Base-by-base conservation (phyloP, 129 eudicot species). In the Glebionis coronaria region DNA sequence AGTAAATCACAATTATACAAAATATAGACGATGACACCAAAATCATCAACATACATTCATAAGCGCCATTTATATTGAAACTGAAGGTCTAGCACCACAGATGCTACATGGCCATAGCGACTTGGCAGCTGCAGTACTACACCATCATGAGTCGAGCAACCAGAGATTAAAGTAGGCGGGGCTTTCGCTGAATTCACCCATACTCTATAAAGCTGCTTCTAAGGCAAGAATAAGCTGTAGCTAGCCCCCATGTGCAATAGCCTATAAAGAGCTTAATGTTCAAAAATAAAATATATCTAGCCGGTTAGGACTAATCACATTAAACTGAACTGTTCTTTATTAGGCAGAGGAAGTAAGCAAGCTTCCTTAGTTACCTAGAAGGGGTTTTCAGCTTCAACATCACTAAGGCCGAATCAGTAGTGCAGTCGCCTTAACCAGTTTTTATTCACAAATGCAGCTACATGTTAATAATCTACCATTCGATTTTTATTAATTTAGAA, bases 401-500 rank as follows among this genome's bases (percentile, higher is more conserved):
- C 7, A 18, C 20, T 52, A 6, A 52, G 23, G 56, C 8, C 23
- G 3, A 52, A 52, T 52, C 25, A 20, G 5, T 52, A 52, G 56
- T 19, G 12, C 18, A 16, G 25, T 16, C n/a, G n/a, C n/a, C n/a
- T 7, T 7, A 5, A 31, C 25, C 2, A 23, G 25, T 31, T 31
- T 31, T 31, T 31, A 1, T 6, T 31, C 9, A 6, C 40, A 35
- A 56, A 56, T 23, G 29, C 54, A 64, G 82, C 45, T 54, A 77
- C 19, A 14, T 40, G 14, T 25, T 35, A 53, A 13, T 25, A 72
- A 40, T 21, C 35, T 13, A 71, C 44, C 12, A 11, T 59, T 61
- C 27, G 21, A 53, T 67, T 52, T 44, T 44, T 51, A 16, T 72
- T 55, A 63, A 63, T 69, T 74, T 76, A 82, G 63, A 19, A 61